Conservation (phyloP, 164 flowering plant genomes). For the Macadamia integrifolia region DNA sequence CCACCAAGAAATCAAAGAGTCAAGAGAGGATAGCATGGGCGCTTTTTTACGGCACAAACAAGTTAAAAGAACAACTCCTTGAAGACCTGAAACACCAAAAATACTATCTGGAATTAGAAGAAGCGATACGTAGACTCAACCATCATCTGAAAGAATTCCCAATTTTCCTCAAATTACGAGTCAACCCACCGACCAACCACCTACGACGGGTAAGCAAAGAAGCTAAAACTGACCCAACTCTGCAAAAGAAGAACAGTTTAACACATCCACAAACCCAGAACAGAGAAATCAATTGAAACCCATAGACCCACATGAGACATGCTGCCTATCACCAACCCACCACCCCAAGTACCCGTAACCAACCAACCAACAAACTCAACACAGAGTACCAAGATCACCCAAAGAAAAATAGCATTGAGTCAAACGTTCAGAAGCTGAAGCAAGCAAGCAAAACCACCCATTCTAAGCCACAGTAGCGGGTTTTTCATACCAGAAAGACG, state of each 20-base stretch:
- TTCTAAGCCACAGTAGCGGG: not conserved
- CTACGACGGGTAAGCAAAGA: slow-evolving; percentile 24
- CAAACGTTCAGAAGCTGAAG: not conserved
- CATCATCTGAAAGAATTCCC: not conserved
- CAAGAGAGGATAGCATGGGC: not conserved
- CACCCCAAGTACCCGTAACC: not conserved
- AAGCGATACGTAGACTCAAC: slow-evolving; percentile 4
- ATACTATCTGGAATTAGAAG: not conserved
- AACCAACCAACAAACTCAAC: not conserved
- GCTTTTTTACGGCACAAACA: not conserved
- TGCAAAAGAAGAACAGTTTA: slow-evolving; percentile 2
- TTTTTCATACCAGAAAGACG: slow-evolving; percentile 14
- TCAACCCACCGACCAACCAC: slow-evolving; percentile 68
- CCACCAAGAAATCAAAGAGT: not conserved
- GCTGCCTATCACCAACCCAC: not conserved
- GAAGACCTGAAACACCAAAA: not conserved
- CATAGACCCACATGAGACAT: slow-evolving; percentile 3
- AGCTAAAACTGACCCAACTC: slow-evolving; percentile 6
- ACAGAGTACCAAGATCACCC: slow-evolving; percentile 8
- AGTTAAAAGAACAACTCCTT: not conserved
- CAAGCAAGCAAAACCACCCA: slow-evolving; percentile 1
- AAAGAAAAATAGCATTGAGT: slow-evolving; percentile 6
- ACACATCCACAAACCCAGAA: not conserved
- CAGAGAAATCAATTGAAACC: slow-evolving; percentile 13
- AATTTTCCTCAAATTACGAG: slow-evolving; percentile 18